phyloP scores from a whole-genome alignment of 257 asterid genomes.

The Solanum medicagineum region DNA sequence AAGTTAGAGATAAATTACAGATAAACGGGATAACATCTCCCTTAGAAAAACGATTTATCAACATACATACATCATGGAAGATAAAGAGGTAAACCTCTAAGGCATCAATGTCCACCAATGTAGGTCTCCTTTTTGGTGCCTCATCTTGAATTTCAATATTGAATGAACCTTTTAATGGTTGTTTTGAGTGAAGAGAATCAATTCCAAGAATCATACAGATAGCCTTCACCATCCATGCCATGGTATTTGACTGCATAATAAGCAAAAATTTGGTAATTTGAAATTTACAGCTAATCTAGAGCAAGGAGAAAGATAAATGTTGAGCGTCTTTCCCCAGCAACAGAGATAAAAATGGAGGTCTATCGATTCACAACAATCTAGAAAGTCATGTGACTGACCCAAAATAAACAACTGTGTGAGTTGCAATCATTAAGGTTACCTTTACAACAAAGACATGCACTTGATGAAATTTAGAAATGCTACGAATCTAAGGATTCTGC shows the following conservation, averaged over 20 bases:
- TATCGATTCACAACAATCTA: background rate
- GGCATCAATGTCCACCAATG: constrained; percentile 94
- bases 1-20: background rate
- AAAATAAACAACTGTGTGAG: background rate
- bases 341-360: background rate
- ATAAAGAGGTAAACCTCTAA: constrained; percentile 49
- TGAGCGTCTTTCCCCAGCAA: background rate
- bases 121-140: constrained; percentile 72
- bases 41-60: background rate
- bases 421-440: constrained; percentile 28
- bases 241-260: constrained; percentile 59
- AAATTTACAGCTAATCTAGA: background rate
- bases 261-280: background rate
- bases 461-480: too few species aligned
- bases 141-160: constrained; percentile 81
- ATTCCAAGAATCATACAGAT: constrained; percentile 74
- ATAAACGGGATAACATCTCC: background rate
- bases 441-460: constrained; percentile 7
- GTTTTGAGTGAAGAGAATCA: constrained; percentile 57
- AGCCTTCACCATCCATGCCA: constrained; percentile 96
- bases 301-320: background rate
- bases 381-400: background rate
- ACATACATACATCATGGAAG: background rate
- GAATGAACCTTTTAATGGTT: constrained; percentile 18
- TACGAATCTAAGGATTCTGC: too few species aligned